Conservation (phyloP, 441 rosid species). For the Eutrema salsugineum region DNA sequence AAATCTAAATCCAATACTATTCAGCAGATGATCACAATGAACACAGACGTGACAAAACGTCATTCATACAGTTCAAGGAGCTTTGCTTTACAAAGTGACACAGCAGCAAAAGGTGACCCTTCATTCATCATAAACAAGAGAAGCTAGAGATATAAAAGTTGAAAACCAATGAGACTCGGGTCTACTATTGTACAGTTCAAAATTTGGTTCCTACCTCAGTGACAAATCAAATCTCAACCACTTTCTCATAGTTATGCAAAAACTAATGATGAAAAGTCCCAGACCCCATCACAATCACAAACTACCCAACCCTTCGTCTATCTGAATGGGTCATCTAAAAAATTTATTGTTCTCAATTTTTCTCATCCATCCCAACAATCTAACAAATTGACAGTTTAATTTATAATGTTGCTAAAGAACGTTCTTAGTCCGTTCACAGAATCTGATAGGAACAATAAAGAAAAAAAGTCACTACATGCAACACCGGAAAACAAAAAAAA, state of each 20-base stretch:
- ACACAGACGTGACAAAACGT: background rate
- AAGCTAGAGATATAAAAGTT: background rate
- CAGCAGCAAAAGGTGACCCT: background rate
- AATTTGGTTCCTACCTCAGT: background rate
- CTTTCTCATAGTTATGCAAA: conserved; percentile 12
- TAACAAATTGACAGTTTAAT: background rate
- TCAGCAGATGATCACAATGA: background rate
- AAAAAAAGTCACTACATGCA: background rate
- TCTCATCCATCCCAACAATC: conserved; percentile 10
- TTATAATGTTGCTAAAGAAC: background rate
- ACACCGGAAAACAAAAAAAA: background rate
- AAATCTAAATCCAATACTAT: background rate
- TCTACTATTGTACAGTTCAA: conserved; percentile 11
- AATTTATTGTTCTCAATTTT: background rate
- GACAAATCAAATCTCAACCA: conserved; percentile 17
- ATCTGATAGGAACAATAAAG: background rate
- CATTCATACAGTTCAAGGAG: background rate
- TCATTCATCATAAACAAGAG: background rate
- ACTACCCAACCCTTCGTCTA: conserved; percentile 10
- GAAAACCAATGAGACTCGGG: background rate
- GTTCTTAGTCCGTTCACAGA: too few species aligned
- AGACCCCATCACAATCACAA: conserved; percentile 22
- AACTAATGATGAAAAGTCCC: conserved; percentile 12
- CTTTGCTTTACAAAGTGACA: background rate
- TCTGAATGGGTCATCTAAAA: conserved; percentile 6